These are phyloP conservation scores for Allium cepa DNA, from an alignment of 106 monocot genomes.

Conservation along the genomic window DNA sequence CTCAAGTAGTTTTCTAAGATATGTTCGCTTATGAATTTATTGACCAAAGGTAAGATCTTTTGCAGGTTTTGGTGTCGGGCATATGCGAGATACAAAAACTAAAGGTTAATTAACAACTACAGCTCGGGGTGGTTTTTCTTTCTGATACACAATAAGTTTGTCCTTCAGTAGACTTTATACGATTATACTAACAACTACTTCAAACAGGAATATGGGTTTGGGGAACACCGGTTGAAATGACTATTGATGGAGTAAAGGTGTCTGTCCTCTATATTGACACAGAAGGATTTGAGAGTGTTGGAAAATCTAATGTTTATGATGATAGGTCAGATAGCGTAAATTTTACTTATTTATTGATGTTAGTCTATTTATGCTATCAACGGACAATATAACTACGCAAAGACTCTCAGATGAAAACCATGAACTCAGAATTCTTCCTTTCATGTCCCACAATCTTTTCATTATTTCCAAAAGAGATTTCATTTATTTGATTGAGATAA, in stretches of 20 bases:
- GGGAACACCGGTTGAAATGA: conserved; percentile 83
- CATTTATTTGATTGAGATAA: no score
- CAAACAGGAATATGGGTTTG: conserved; percentile 93
- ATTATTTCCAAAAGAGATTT: no score
- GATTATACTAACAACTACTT: conserved; percentile 6
- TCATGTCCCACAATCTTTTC: no score
- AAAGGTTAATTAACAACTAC: conserved; percentile 52
- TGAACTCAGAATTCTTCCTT: no score
- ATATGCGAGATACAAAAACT: conserved; percentile 99
- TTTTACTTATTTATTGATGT: no score
- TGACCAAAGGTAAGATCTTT: not conserved
- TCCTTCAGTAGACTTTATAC: not conserved
- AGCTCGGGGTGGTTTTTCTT: not conserved
- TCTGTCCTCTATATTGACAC: conserved; percentile 93
- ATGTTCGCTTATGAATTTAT: no score
- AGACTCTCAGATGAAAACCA: no score
- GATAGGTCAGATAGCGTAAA: conserved; percentile 50
- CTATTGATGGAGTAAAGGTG: conserved; percentile 73
- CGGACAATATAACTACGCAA: no score
- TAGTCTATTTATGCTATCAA: no score
- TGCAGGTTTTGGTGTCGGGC: conserved; percentile 98
- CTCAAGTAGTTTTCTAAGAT: no score
- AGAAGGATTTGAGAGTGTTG: conserved; percentile 99
- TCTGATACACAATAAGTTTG: not conserved
- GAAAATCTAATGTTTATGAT: conserved; percentile 99